Conservation (phyloP, 257 asterid species). For the Asclepias syriaca region DNA sequence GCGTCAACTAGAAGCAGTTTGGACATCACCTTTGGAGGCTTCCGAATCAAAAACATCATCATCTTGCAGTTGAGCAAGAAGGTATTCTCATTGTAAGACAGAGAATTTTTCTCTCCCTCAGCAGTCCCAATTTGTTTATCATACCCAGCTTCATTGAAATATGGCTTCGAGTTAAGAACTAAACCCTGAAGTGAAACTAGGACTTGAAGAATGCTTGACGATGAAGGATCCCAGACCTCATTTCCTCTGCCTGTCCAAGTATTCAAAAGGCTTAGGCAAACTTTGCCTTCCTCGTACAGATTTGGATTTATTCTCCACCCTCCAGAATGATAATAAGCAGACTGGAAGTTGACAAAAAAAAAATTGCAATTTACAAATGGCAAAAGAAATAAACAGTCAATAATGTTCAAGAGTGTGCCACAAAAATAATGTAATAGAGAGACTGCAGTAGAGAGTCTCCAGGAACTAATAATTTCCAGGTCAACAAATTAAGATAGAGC, state of each 20-base stretch:
- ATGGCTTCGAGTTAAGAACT: constrained; percentile 86
- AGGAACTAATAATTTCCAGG: background rate
- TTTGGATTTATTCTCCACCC: constrained; percentile 99
- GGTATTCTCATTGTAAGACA: constrained; percentile 95
- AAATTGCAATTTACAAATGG: constrained; percentile 4
- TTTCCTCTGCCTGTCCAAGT: constrained; percentile 99
- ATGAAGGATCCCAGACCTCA: constrained; percentile 94
- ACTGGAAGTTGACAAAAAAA: constrained; percentile 38
- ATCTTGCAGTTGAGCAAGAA: constrained; percentile 93
- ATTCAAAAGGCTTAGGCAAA: constrained; percentile 94
- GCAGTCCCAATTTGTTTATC: constrained; percentile 98
- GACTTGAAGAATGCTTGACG: constrained; percentile 97
- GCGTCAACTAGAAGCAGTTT: background rate
- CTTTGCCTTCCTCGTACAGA: constrained; percentile 98
- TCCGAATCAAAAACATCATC: constrained; percentile 86
- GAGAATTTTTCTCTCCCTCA: constrained; percentile 94
- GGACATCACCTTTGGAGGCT: constrained; percentile 80
- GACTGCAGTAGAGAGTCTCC: background rate
- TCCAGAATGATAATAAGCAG: constrained; percentile 95
- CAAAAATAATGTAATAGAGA: background rate
- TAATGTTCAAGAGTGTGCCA: background rate
- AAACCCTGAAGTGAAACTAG: constrained; percentile 98
- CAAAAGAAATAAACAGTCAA: background rate
- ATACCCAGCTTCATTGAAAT: constrained; percentile 97
- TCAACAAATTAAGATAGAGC: background rate